Percentiles rank a stretch among this genome's conserved stretches.
phyloP scores from a whole-genome alignment of 2,329 filamentous ascomycete genomes.

The Alternaria hordeiaustralica region DNA sequence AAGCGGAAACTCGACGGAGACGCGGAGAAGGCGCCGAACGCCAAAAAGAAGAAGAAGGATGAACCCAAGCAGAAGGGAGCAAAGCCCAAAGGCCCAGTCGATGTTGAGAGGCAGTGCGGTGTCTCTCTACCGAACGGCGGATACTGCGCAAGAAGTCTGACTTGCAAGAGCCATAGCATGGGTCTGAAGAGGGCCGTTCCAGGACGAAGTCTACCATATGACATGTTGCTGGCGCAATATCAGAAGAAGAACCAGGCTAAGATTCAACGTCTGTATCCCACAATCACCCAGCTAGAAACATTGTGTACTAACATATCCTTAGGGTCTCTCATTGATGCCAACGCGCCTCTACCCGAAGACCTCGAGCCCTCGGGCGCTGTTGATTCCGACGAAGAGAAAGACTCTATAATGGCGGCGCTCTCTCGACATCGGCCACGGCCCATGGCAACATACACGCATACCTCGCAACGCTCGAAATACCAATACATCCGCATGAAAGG shows the following conservation, averaged over 20 bases:
- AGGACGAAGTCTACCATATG: conserved; percentile 85
- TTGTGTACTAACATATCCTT: conserved; percentile 15
- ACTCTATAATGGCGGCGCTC: conserved; percentile 81
- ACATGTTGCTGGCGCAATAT: conserved; percentile 75
- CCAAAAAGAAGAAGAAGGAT: conserved; percentile 91
- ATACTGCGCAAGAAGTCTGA: conserved; percentile 85
- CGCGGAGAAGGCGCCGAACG: conserved; percentile 79
- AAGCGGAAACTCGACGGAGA: conserved; percentile 61
- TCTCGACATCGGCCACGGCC: conserved; percentile 79
- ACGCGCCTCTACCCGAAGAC: conserved; percentile 87
- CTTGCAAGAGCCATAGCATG: conserved; percentile 96
- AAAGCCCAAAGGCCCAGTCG: conserved; percentile 90
- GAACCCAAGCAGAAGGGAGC: conserved; percentile 82
- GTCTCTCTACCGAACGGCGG: conserved; percentile 84
- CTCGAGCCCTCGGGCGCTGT: conserved; percentile 73
- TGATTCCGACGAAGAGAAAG: conserved; percentile 93
- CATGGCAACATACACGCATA: conserved; percentile 68
- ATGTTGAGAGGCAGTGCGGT: conserved; percentile 93
- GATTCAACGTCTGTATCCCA: conserved; percentile 77
- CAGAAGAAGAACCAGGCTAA: conserved; percentile 98
- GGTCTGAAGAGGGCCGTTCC: conserved; percentile 88
- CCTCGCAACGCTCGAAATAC: conserved; percentile 62
- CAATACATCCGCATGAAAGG: conserved; percentile 69
- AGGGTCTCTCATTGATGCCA: conserved; percentile 95
- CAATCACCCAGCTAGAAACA: background rate